Conservation (phyloP, 1,139 yeast species). For the Candida sp. region DNA sequence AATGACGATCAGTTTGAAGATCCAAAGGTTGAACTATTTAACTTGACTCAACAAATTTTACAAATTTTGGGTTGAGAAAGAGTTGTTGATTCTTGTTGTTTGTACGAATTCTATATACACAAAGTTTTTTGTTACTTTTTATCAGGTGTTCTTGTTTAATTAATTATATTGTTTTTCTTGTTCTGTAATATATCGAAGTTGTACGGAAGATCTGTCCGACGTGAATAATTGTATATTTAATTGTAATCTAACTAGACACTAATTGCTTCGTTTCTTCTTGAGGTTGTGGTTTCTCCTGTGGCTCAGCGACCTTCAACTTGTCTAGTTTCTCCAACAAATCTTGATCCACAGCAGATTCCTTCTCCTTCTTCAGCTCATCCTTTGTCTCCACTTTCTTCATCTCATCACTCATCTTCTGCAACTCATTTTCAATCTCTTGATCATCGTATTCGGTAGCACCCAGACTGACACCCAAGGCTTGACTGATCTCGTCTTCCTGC, state of each 20-base stretch:
- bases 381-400: conserved; percentile 1
- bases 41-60: conserved; percentile 80
- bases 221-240: no score
- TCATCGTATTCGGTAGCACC: conserved; percentile 21
- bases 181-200: no score
- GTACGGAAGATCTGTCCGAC: no score
- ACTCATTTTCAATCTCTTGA: conserved; percentile 38
- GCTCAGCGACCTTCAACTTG: conserved; percentile 12
- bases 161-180: background rate
- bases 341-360: background rate
- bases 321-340: conserved; percentile 12
- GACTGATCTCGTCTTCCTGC: conserved; percentile 35
- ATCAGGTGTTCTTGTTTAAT: background rate
- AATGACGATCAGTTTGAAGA: conserved; percentile 54
- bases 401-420: conserved; percentile 16
- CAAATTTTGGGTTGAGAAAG: conserved; percentile 45
- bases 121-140: background rate
- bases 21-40: conserved; percentile 73
- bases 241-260: background rate
- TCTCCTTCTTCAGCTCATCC: background rate
- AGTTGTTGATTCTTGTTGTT: background rate
- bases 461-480: conserved; percentile 27
- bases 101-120: background rate
- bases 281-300: background rate
- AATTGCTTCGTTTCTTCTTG: background rate